A percentile compares a stretch with the other conserved stretches of the same genome.
Conservation (phyloP, 1,284 basidiomycete species). For the Sphaerobolus stellatus region DNA sequence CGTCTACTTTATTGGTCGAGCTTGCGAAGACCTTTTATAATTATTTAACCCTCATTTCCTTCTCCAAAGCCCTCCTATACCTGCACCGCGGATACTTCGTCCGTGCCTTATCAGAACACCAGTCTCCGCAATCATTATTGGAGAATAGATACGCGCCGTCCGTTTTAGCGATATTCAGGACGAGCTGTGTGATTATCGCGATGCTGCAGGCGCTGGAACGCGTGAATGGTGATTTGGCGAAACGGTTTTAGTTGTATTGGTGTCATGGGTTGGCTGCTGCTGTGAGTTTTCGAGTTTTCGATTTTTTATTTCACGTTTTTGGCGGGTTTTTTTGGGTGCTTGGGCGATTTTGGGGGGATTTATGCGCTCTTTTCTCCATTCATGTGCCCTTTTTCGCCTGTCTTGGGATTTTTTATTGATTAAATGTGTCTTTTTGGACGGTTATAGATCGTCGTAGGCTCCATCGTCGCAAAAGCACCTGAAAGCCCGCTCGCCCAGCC, state of each 20-base stretch:
- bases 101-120: conserved; percentile 17
- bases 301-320: too few relatives aligned
- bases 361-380: too few relatives aligned
- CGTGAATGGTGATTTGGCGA: conserved; percentile 11
- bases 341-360: too few relatives aligned
- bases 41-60: too few relatives aligned
- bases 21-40: too few relatives aligned
- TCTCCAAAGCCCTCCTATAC: conserved; percentile 14
- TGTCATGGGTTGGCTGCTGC: conserved; percentile 13
- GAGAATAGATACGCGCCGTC: conserved; percentile 11
- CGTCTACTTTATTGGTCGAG: background rate
- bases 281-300: background rate
- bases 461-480: conserved; percentile 12
- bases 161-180: conserved; percentile 12
- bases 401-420: too few relatives aligned
- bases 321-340: too few relatives aligned
- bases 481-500: conserved; percentile 11
- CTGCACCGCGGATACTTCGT: conserved; percentile 21
- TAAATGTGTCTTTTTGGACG: background rate
- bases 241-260: conserved; percentile 14
- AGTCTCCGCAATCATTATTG: conserved; percentile 3
- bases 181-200: conserved; percentile 10
- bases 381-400: too few relatives aligned
- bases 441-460: conserved; percentile 12
- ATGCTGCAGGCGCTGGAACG: conserved; percentile 12